These are phyloP conservation scores for Talaromyces marneffei DNA, from an alignment of 2,329 filamentous ascomycete species.

Conservation along the genomic window DNA sequence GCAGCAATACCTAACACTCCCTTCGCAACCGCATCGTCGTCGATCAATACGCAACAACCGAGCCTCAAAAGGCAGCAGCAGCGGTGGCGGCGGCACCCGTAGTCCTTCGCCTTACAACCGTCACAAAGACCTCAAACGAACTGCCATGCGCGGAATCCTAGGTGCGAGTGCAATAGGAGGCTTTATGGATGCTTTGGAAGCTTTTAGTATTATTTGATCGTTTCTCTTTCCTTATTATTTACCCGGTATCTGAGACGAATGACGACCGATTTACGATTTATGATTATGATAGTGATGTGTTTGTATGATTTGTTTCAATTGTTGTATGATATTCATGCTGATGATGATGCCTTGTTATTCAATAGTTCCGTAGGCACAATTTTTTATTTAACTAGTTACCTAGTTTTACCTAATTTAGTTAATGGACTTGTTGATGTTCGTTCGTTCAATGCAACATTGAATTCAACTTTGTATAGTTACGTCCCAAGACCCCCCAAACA, in stretches of 20 bases:
- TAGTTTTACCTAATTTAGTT: too few relatives aligned
- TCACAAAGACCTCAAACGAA: constrained; percentile 27
- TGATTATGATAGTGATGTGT: background rate
- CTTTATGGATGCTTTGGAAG: constrained; percentile 37
- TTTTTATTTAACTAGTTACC: too few relatives aligned
- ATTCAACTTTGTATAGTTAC: too few relatives aligned
- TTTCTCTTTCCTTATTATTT: background rate
- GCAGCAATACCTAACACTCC: background rate
- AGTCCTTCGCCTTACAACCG: constrained; percentile 16
- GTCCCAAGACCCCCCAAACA: background rate
- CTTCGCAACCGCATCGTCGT: constrained; percentile 9
- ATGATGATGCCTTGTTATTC: background rate
- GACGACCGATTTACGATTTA: background rate
- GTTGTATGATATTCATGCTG: background rate
- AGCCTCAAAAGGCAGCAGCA: constrained; percentile 15
- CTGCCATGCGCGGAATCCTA: constrained; percentile 31
- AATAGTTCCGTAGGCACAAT: too few relatives aligned
- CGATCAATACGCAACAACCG: constrained; percentile 15
- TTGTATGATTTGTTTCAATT: background rate
- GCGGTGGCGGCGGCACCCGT: constrained; percentile 11
- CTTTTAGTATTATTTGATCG: constrained; percentile 19
- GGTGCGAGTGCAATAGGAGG: constrained; percentile 35
- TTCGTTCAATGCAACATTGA: too few relatives aligned
- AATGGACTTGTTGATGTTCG: too few relatives aligned
- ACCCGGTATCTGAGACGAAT: background rate